Evolutionary conservation across 805 yeast species (phyloP).

Genomic region (Yarrowia porcina): DNA sequence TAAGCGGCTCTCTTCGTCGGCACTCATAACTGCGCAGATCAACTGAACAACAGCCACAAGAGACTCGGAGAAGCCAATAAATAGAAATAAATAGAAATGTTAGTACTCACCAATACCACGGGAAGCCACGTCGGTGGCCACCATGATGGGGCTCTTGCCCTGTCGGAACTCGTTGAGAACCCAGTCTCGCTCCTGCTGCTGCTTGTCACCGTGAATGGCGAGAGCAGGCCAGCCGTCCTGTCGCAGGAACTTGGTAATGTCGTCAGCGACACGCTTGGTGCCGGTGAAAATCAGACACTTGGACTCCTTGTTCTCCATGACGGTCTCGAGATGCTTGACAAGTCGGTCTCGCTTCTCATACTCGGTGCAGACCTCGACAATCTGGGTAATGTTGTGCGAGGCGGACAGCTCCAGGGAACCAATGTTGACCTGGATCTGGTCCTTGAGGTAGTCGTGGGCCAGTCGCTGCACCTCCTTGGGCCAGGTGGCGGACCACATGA

Average conservation of each 20-base stretch:
- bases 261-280: slow-evolving; percentile 98
- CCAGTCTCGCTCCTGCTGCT: slow-evolving; percentile 98
- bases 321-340: slow-evolving; percentile 74
- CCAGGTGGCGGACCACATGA: slow-evolving; percentile 99
- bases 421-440: slow-evolving; percentile 93
- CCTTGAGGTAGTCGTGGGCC: slow-evolving; percentile 85
- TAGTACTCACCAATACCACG: slow-evolving; percentile 96
- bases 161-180: slow-evolving; percentile 87
- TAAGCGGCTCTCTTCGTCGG: background rate
- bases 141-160: slow-evolving; percentile 95
- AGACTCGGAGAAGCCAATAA: background rate
- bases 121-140: slow-evolving; percentile 99
- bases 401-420: slow-evolving; percentile 97
- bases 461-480: slow-evolving; percentile 95
- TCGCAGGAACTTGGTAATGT: slow-evolving; percentile 84
- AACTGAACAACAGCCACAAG: background rate
- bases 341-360: slow-evolving; percentile 93
- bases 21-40: background rate
- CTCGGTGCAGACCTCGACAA: slow-evolving; percentile 85
- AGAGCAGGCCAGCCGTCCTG: slow-evolving; percentile 98
- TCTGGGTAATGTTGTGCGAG: slow-evolving; percentile 91
- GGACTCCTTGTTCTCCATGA: slow-evolving; percentile 62
- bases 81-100: background rate
- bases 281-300: slow-evolving; percentile 88
- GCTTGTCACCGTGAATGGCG: slow-evolving; percentile 98